These are phyloP conservation scores for Tolypocladium cylindrosporum DNA, from an alignment of 2,329 filamentous ascomycete genomes.

Conservation along the genomic window DNA sequence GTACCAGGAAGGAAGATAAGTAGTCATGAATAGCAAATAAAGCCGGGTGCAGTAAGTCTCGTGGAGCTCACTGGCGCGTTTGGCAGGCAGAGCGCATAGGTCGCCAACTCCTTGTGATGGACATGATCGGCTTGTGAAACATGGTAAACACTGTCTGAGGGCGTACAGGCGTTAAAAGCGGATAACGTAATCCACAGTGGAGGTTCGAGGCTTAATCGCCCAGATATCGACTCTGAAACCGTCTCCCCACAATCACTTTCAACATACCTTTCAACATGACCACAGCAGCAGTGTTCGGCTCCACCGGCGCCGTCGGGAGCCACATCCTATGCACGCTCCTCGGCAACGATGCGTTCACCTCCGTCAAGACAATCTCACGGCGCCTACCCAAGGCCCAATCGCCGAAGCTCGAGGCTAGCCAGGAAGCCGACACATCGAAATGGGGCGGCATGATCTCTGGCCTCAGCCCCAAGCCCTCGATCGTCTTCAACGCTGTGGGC, in stretches of 20 bases:
- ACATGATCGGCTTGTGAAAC: too few relatives aligned
- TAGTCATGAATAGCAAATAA: background rate
- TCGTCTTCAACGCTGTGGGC: conserved; percentile 70
- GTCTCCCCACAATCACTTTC: too few relatives aligned
- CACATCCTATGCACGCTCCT: conserved; percentile 61
- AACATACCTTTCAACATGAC: conserved; percentile 15
- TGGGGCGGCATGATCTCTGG: conserved; percentile 55
- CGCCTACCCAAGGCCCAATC: conserved; percentile 46
- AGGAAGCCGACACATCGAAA: conserved; percentile 55
- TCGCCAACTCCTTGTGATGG: too few relatives aligned
- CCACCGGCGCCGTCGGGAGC: conserved; percentile 60
- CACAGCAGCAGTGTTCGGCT: conserved; percentile 47
- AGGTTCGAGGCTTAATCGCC: too few relatives aligned
- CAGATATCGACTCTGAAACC: too few relatives aligned
- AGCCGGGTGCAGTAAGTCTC: too few relatives aligned
- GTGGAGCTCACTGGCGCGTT: too few relatives aligned
- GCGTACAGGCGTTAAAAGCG: too few relatives aligned
- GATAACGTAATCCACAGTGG: too few relatives aligned
- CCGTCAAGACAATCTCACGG: conserved; percentile 56
- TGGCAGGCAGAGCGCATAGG: too few relatives aligned
- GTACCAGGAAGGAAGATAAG: background rate
- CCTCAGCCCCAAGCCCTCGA: conserved; percentile 43
- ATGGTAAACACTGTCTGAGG: too few relatives aligned
- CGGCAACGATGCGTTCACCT: conserved; percentile 37
- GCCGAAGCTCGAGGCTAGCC: conserved; percentile 48